phyloP scores from a whole-genome alignment of 2,329 filamentous ascomycete genomes.

The Monosporascus sp. region DNA sequence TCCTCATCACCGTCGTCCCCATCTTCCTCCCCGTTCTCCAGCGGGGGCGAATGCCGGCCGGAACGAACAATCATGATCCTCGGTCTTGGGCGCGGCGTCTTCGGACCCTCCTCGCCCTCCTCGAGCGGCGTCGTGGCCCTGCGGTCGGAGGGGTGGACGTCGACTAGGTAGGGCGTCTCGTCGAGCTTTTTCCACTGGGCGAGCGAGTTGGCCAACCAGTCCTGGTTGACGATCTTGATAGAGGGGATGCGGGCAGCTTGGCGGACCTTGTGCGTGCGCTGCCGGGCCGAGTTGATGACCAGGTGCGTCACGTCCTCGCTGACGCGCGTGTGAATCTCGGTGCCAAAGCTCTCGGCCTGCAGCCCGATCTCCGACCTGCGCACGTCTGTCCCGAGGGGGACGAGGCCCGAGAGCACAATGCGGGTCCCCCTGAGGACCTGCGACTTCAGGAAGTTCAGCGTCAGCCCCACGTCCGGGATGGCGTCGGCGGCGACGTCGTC shows the following conservation, averaged over 20 bases:
- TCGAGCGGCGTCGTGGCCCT: constrained; percentile 26
- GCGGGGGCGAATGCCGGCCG: constrained; percentile 11
- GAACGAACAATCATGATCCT: constrained; percentile 34
- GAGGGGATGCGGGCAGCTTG: constrained; percentile 73
- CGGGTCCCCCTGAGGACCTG: constrained; percentile 68
- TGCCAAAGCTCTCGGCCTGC: constrained; percentile 84
- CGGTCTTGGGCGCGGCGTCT: constrained; percentile 34
- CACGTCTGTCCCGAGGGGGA: constrained; percentile 75
- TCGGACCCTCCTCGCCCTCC: constrained; percentile 24
- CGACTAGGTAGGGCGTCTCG: constrained; percentile 71
- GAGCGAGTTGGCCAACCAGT: constrained; percentile 84
- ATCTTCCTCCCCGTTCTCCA: constrained; percentile 29
- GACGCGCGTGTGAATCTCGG: constrained; percentile 53
- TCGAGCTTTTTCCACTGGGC: constrained; percentile 77
- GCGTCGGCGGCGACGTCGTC: constrained; percentile 39
- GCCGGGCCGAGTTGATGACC: constrained; percentile 63
- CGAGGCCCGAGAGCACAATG: constrained; percentile 85
- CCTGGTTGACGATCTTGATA: constrained; percentile 86
- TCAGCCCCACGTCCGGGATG: constrained; percentile 78
- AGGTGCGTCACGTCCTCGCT: constrained; percentile 65
- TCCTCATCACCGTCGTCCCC: constrained; percentile 40
- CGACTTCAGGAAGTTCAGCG: constrained; percentile 79
- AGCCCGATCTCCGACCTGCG: constrained; percentile 79
- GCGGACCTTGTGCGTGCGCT: constrained; percentile 85
- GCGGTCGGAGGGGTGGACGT: constrained; percentile 66